Base-by-base conservation (phyloP, 2,329 filamentous ascomycete genomes). In the Fusarium stilboides region DNA sequence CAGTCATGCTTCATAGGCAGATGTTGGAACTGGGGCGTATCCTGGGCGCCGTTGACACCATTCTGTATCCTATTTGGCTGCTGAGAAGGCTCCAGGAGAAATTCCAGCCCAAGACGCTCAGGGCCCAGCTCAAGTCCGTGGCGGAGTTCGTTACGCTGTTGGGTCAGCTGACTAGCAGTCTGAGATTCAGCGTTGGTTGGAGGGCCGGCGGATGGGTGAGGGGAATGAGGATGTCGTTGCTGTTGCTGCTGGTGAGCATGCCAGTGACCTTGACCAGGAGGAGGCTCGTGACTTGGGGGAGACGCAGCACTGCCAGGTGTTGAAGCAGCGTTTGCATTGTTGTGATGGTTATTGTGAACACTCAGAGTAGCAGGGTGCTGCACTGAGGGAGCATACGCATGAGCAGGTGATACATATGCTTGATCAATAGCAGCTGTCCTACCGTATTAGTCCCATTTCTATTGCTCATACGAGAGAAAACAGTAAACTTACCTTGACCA, bases 101-200 rank as follows among this genome's bases (percentile, higher is more conserved):
- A 94, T 59, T 90, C 91, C 33, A 96, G 86, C 8, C 89, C 91
- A 10, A 94, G 83, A 46, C 89, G 86, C 75, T 94, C 92, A 1
- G 86, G 82, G 4, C 86, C 86, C 60, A 92, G 80, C 39, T 91
- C 87, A 2, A 92, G 76, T 39, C 85, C 85, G 58, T 90, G 87
- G 19, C 83, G 77, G 50, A 85, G 79, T 20, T 84, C 82, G 31
- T 85, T 80, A 8, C 82, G 82, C 70, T 87, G 86, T 73, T 85
- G 85, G 65, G 77, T 82, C 55, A 82, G 76, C 62, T 78, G 75
- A 8, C 33, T 53, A 22, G 57, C 68, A 31, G 68, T 55, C 15
- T 71, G 58, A 7, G 60, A 45, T 28, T 75, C 67, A 15, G 45
- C 47, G 51, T 34, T 72, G 14, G 26, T 46, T 44, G 55, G 42